phyloP scores from a whole-genome alignment of 768 basidiomycete genomes.

The Pholiota conissans region DNA sequence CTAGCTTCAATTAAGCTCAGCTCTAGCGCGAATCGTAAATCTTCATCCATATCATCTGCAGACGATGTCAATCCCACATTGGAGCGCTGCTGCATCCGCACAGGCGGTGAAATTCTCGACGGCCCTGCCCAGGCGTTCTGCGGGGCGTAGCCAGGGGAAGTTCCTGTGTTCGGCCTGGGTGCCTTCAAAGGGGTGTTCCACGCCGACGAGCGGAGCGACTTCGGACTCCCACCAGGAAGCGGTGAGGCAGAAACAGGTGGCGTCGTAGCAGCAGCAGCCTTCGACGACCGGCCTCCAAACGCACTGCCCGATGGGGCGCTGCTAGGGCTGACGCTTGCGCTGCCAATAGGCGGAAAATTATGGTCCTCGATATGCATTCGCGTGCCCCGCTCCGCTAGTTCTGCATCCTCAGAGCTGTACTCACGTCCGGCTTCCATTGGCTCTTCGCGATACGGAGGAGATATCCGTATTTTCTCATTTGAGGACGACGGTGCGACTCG shows the following conservation, averaged over 20 bases:
- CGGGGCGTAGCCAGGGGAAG: not conserved
- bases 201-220: not conserved
- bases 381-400: not conserved
- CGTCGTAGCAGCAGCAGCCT: not conserved
- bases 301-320: not conserved
- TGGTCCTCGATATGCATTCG: conserved; percentile 17
- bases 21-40: conserved; percentile 64
- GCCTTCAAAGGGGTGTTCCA: conserved; percentile 9
- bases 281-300: not conserved
- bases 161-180: not conserved
- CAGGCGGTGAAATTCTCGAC: conserved; percentile 4
- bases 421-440: conserved; percentile 53
- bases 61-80: not conserved
- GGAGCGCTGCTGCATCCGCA: not conserved
- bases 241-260: not conserved
- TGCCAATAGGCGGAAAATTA: conserved; percentile 19
- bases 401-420: conserved; percentile 12
- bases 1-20: conserved; percentile 71
- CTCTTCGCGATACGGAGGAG: conserved; percentile 49
- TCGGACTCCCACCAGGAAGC: conserved; percentile 3
- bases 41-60: conserved; percentile 55
- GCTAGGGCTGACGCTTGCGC: not conserved
- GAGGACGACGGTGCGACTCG: conserved; percentile 33
- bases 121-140: conserved; percentile 5
- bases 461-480: conserved; percentile 56